These are phyloP conservation scores for Cercophora scortea DNA, from an alignment of 495 filamentous ascomycete species.

Conservation along the genomic window DNA sequence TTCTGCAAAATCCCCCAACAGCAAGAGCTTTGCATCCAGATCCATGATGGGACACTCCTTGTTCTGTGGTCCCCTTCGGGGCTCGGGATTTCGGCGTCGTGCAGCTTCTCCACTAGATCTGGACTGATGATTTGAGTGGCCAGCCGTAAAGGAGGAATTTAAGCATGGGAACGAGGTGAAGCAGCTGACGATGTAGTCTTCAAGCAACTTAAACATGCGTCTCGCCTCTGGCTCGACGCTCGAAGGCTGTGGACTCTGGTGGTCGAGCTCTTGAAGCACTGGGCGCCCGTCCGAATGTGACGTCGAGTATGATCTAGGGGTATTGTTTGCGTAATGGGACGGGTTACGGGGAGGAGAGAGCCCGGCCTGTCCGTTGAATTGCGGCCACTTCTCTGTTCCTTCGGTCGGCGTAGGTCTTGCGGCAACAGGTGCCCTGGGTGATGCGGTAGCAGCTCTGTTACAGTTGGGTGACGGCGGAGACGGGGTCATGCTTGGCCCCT, in stretches of 20 bases:
- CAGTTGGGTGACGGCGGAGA: slow-evolving; percentile 1
- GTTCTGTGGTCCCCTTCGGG: slow-evolving; percentile 19
- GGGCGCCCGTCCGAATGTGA: slow-evolving; percentile 30
- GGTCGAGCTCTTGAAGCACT: slow-evolving; percentile 3
- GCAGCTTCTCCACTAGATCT: slow-evolving; percentile 3
- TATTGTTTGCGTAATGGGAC: slow-evolving; percentile 13
- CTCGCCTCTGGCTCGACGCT: slow-evolving; percentile 18
- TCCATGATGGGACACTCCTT: slow-evolving; percentile 31
- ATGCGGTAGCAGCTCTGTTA: not conserved
- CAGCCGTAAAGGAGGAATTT: slow-evolving; percentile 60
- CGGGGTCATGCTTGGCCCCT: not conserved
- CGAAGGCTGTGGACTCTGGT: slow-evolving; percentile 1
- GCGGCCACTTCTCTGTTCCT: not conserved
- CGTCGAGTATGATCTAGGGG: slow-evolving; percentile 28
- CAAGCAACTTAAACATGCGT: slow-evolving; percentile 59
- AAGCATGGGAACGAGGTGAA: slow-evolving; percentile 65
- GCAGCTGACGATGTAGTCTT: slow-evolving; percentile 63
- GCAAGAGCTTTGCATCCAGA: slow-evolving; percentile 68
- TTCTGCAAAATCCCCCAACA: slow-evolving; percentile 73
- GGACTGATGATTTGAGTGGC: slow-evolving; percentile 23
- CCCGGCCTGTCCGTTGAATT: not conserved
- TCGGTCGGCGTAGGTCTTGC: not conserved
- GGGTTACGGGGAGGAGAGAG: slow-evolving; percentile 7
- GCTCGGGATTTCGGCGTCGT: slow-evolving; percentile 12
- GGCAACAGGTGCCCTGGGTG: not conserved